phyloP scores from a whole-genome alignment of 2,329 filamentous ascomycete species.

The Gaeumannomyces sp. region DNA sequence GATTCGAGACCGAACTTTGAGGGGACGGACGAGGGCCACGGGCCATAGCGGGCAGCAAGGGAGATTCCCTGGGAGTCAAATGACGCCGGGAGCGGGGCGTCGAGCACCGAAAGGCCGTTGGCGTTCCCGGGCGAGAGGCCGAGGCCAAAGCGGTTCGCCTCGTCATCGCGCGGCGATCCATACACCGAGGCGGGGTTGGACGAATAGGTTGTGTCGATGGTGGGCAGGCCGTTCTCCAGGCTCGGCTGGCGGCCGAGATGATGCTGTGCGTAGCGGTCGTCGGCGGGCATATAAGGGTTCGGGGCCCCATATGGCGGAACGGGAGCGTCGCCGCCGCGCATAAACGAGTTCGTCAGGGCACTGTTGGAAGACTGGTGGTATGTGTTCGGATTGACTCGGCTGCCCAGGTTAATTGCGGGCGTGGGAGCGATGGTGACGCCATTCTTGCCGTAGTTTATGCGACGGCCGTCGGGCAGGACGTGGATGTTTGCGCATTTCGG shows the following conservation, averaged over 20 bases:
- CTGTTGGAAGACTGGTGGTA: slow-evolving; percentile 56
- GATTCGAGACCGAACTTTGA: slow-evolving; percentile 87
- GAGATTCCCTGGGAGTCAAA: slow-evolving; percentile 96
- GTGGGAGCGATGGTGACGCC: slow-evolving; percentile 56
- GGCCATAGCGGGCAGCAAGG: slow-evolving; percentile 80
- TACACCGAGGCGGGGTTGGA: slow-evolving; percentile 57
- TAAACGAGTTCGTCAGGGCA: slow-evolving; percentile 67
- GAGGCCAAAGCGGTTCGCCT: slow-evolving; percentile 52
- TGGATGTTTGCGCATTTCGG: slow-evolving; percentile 96
- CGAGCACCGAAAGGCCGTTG: slow-evolving; percentile 76
- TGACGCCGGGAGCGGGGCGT: slow-evolving; percentile 86
- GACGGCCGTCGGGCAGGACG: slow-evolving; percentile 84
- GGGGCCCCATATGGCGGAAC: slow-evolving; percentile 31
- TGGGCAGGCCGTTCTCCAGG: slow-evolving; percentile 49
- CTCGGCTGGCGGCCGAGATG: slow-evolving; percentile 42
- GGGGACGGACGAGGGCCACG: slow-evolving; percentile 87
- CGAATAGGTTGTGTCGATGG: slow-evolving; percentile 52
- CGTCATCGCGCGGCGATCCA: slow-evolving; percentile 72
- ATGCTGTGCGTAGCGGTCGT: slow-evolving; percentile 30
- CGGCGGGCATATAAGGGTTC: slow-evolving; percentile 33
- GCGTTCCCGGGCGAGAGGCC: slow-evolving; percentile 71
- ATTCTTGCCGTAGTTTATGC: slow-evolving; percentile 75
- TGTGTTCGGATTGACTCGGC: slow-evolving; percentile 59
- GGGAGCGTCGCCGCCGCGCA: slow-evolving; percentile 48
- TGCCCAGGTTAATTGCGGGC: slow-evolving; percentile 54